A percentile compares a stretch with the other conserved stretches of the same genome.
Conservation (phyloP, 2,329 filamentous ascomycete species). For the Aspergillus puulaauensis region DNA sequence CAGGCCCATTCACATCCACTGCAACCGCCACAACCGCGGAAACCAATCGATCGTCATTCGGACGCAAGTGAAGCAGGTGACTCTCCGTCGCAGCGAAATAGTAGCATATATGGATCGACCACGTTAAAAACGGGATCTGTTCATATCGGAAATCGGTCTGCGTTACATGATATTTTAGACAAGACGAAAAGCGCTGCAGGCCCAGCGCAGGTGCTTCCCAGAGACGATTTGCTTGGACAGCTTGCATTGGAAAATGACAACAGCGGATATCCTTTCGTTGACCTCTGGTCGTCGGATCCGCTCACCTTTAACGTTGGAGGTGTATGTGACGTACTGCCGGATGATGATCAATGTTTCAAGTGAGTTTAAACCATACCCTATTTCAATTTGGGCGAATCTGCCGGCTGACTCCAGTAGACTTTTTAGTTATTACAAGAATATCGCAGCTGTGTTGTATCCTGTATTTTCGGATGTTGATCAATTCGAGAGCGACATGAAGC, state of each 20-base stretch:
- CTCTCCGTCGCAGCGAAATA: conserved; percentile 19
- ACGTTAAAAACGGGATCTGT: conserved; percentile 51
- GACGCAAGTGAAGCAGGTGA: conserved; percentile 8
- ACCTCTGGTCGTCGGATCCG: conserved; percentile 62
- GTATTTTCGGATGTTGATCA: conserved; percentile 53
- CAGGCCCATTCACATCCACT: conserved; percentile 27
- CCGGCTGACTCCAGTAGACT: conserved; percentile 36
- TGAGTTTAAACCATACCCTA: conserved; percentile 15
- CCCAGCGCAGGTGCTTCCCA: conserved; percentile 51
- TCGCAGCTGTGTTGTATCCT: conserved; percentile 58
- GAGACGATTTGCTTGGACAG: conserved; percentile 59
- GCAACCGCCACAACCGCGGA: conserved; percentile 11
- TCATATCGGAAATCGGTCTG: conserved; percentile 58
- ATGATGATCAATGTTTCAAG: conserved; percentile 51
- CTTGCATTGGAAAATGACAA: conserved; percentile 61
- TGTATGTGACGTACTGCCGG: conserved; percentile 56
- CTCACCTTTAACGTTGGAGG: conserved; percentile 55
- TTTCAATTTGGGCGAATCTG: background rate
- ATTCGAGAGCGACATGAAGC: conserved; percentile 52
- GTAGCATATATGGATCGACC: conserved; percentile 31
- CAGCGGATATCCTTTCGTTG: conserved; percentile 61
- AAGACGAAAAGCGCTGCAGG: conserved; percentile 42
- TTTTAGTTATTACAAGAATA: conserved; percentile 55
- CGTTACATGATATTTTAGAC: conserved; percentile 56
- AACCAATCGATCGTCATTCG: conserved; percentile 13